Percentiles rank a stretch among this genome's conserved stretches.
These are phyloP conservation scores for Xanthoconium stramineum DNA, from an alignment of 768 basidiomycete genomes.

Conservation along the genomic window DNA sequence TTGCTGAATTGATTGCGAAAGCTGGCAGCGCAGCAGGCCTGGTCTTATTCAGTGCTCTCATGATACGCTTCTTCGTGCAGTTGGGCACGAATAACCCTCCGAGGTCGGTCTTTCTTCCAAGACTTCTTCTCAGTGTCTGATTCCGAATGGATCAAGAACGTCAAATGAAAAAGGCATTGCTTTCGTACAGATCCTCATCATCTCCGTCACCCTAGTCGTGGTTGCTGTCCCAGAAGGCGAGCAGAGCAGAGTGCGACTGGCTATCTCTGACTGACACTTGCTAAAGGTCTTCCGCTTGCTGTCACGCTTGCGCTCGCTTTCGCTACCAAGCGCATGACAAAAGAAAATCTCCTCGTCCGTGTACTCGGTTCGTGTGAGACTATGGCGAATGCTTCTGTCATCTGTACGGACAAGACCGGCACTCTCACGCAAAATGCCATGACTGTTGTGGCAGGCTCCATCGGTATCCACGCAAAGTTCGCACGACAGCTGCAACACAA, in stretches of 20 bases:
- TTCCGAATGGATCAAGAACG: slow-evolving; percentile 39
- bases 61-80: slow-evolving; percentile 95
- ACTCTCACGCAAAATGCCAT: slow-evolving; percentile 95
- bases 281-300: slow-evolving; percentile 82
- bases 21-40: slow-evolving; percentile 80
- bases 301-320: slow-evolving; percentile 96
- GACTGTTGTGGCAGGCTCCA: slow-evolving; percentile 93
- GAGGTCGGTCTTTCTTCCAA: slow-evolving; percentile 38
- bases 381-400: slow-evolving; percentile 96
- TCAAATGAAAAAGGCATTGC: slow-evolving; percentile 82
- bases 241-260: slow-evolving; percentile 2
- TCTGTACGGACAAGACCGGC: slow-evolving; percentile 96
- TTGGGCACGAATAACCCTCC: slow-evolving; percentile 58
- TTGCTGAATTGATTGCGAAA: slow-evolving; percentile 97
- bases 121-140: slow-evolving; percentile 2
- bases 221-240: slow-evolving; percentile 83
- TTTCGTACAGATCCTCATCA: slow-evolving; percentile 92
- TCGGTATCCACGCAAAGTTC: slow-evolving; percentile 94
- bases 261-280: background rate
- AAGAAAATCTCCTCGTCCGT: slow-evolving; percentile 91
- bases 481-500: slow-evolving; percentile 77
- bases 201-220: slow-evolving; percentile 88
- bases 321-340: slow-evolving; percentile 97
- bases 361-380: slow-evolving; percentile 97
- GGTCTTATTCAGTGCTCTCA: slow-evolving; percentile 73